These are phyloP conservation scores for Stephania yunnanensis DNA, from an alignment of 164 flowering plant species.

Conservation along the genomic window DNA sequence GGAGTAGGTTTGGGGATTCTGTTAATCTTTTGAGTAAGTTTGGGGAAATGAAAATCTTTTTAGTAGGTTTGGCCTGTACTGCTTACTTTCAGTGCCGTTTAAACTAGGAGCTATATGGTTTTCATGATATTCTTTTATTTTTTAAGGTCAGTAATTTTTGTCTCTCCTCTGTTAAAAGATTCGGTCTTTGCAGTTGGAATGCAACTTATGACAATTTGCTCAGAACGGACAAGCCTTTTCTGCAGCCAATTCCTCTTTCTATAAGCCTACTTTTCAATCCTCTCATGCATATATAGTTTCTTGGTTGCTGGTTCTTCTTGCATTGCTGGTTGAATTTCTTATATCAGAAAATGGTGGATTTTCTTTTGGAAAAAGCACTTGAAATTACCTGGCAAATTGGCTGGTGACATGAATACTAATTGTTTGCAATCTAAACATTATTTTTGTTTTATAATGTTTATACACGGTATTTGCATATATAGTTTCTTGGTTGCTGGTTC, in stretches of 20 bases:
- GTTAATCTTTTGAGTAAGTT: no score
- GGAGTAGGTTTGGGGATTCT: background rate
- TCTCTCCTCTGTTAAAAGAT: background rate
- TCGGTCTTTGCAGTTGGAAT: constrained; percentile 56
- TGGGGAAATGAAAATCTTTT: no score
- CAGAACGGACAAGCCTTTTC: constrained; percentile 54
- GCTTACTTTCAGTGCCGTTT: background rate
- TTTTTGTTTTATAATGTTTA: no score
- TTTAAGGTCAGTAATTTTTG: constrained; percentile 5
- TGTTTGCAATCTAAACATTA: no score
- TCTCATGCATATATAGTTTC: background rate
- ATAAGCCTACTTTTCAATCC: constrained; percentile 35
- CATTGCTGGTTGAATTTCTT: no score
- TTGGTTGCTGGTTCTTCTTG: background rate
- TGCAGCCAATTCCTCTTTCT: constrained; percentile 64
- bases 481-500: background rate
- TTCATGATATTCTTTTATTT: background rate
- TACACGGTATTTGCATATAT: no score
- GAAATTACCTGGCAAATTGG: no score
- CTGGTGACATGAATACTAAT: no score
- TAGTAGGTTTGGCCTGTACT: background rate
- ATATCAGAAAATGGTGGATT: no score
- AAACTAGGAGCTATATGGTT: background rate
- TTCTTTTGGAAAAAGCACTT: no score
- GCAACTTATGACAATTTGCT: constrained; percentile 69